Percentiles rank a stretch among this genome's conserved stretches.
phyloP scores from a whole-genome alignment of 345 rosid genomes.

The Linum tenue region DNA sequence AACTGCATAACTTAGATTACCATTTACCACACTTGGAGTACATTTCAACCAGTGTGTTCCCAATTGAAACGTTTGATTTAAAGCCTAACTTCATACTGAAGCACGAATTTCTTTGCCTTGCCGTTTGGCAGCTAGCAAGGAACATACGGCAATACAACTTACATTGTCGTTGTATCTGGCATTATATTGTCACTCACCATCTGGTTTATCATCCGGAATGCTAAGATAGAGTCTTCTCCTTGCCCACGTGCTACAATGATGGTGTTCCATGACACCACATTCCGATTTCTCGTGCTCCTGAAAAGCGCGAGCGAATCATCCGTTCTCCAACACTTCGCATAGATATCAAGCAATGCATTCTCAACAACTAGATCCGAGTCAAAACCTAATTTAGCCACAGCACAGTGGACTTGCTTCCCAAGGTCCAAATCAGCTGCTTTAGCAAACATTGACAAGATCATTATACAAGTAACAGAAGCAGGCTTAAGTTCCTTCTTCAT shows the following conservation, averaged over 20 bases:
- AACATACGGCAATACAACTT: constrained; percentile 51
- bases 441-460: constrained; percentile 34
- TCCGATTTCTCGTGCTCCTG: constrained; percentile 31
- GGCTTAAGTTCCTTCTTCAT: constrained; percentile 30
- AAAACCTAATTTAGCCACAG: constrained; percentile 36
- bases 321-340: constrained; percentile 42
- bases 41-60: constrained; percentile 62
- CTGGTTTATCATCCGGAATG: constrained; percentile 30
- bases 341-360: constrained; percentile 55
- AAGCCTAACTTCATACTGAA: constrained; percentile 40
- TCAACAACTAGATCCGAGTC: constrained; percentile 30
- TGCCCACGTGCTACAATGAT: constrained; percentile 46
- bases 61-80: constrained; percentile 33
- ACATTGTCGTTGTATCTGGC: constrained; percentile 43
- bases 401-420: constrained; percentile 47
- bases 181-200: constrained; percentile 33
- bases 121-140: constrained; percentile 42
- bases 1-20: constrained; percentile 24
- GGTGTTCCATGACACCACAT: constrained; percentile 55
- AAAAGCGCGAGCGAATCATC: constrained; percentile 37
- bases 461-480: constrained; percentile 42
- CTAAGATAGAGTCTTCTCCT: constrained; percentile 36
- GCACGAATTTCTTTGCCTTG: constrained; percentile 62
- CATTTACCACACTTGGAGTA: constrained; percentile 75
- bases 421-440: constrained; percentile 24